phyloP scores from a whole-genome alignment of 257 asterid species.

The Przewalskia tangutica region DNA sequence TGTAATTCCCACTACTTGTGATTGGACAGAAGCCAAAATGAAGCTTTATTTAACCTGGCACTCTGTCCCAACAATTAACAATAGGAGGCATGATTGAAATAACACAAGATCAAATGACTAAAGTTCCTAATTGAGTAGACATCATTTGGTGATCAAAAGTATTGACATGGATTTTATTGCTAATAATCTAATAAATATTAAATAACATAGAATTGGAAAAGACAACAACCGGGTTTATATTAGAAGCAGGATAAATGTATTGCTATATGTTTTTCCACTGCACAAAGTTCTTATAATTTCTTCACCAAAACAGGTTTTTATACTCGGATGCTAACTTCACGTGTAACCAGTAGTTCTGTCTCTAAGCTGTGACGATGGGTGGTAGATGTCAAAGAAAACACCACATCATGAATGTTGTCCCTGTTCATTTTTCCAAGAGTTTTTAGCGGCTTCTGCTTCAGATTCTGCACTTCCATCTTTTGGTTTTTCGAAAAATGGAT shows the following conservation, averaged over 20 bases:
- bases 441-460: conserved; percentile 42
- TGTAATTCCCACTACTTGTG: no score
- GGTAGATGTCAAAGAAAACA: background rate
- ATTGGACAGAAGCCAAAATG: background rate
- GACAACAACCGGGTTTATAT: background rate
- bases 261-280: background rate
- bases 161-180: conserved; percentile 5
- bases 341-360: background rate
- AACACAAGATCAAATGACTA: background rate
- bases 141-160: background rate
- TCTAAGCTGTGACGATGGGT: background rate
- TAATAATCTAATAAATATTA: conserved; percentile 5
- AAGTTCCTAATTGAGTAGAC: background rate
- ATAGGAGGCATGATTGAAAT: background rate
- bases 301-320: background rate
- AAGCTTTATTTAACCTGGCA: background rate
- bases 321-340: background rate
- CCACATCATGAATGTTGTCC: conserved; percentile 18
- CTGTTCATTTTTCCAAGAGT: conserved; percentile 52
- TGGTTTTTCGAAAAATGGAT: conserved; percentile 57
- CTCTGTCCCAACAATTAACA: background rate
- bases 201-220: background rate
- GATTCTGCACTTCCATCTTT: conserved; percentile 27
- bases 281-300: background rate
- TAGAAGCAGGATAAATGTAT: background rate